Base-by-base conservation (phyloP, 2,329 filamentous ascomycete genomes). In the Zelopaecilomyces penicillatus region DNA sequence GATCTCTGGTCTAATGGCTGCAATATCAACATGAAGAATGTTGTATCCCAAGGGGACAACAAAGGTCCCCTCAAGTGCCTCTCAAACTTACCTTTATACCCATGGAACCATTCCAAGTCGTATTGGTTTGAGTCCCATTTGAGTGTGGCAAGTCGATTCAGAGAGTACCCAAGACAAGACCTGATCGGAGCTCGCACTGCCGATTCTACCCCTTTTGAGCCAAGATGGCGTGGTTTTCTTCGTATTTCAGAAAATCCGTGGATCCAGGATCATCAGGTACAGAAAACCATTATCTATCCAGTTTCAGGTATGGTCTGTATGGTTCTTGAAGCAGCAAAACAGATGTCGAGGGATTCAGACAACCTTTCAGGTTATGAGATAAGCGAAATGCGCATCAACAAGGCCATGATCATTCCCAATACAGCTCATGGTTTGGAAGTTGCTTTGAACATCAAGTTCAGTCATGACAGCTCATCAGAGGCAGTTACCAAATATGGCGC, bases 71-170 rank as follows among this genome's bases (percentile, higher is more conserved):
- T 54, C n/a, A 60, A 59, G 43, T 66, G 66, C 19, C 57, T 78
- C 3, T 52, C 62, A 1, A 66, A 71, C 46, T 55, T 79, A 30
- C 75, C 76, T 2, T 62, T 66, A 1, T 78, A 78, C 47, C 66
- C 71, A 3, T 79, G 75, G 74, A 75, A 78, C 30, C 75, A 78
- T 46, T 57, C 61, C 28, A 72, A 66, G 28, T 60, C 55, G 1
- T 75, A 76, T 54, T 78, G 75, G 75, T 67, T 74, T 47, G 75
- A 79, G 47, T 71, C 70, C 1, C 67, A 71, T 35, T 53, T 73
- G 3, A 70, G 69, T 19, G 54, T 57, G 10, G 62, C 67, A 8
- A 66, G 66, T 39, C 66, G 73, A 3, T 67, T 71, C 45, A 63
- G 71, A 10, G 58, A 65, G 28, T 67, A 66, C 42, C 65, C 67